Evolutionary conservation across 352 stramenopile species (phyloP).

Genomic region (Phytopythium montanum): DNA sequence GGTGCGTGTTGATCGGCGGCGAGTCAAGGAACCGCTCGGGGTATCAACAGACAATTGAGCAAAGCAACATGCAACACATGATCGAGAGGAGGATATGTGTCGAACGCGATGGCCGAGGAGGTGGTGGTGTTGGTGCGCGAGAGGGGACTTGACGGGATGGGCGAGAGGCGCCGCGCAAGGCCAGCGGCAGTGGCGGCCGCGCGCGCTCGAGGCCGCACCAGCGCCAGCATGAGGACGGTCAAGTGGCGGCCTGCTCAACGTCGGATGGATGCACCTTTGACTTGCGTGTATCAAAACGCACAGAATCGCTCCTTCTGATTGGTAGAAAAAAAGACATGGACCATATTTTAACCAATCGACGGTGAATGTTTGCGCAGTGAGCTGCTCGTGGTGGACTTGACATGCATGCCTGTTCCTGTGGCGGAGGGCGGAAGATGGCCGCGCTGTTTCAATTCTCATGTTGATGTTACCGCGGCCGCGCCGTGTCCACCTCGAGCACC

Average conservation of each 20-base stretch:
- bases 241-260: not conserved
- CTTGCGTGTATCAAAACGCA: not conserved
- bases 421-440: no score
- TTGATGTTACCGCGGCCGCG: not conserved
- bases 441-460: not conserved
- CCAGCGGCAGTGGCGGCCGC: not conserved
- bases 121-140: not conserved
- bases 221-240: slow-evolving; percentile 1
- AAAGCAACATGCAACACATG: not conserved
- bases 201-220: not conserved
- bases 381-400: no score
- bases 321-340: not conserved
- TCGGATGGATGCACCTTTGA: not conserved
- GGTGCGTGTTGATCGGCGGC: slow-evolving; percentile 31
- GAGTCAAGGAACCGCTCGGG: not conserved
- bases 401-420: no score
- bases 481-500: not conserved
- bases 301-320: not conserved
- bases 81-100: slow-evolving; percentile 8
- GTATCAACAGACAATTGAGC: not conserved
- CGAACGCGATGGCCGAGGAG: slow-evolving; percentile 18
- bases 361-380: slow-evolving; percentile 3
- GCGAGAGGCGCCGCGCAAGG: not conserved
- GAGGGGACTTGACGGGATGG: not conserved
- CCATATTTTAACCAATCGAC: slow-evolving; percentile 1